Evolutionary conservation across 2,329 filamentous ascomycete species (phyloP), one percentile per base, ranked within the genome.

Genomic region (Fusarium ramigenum): DNA sequence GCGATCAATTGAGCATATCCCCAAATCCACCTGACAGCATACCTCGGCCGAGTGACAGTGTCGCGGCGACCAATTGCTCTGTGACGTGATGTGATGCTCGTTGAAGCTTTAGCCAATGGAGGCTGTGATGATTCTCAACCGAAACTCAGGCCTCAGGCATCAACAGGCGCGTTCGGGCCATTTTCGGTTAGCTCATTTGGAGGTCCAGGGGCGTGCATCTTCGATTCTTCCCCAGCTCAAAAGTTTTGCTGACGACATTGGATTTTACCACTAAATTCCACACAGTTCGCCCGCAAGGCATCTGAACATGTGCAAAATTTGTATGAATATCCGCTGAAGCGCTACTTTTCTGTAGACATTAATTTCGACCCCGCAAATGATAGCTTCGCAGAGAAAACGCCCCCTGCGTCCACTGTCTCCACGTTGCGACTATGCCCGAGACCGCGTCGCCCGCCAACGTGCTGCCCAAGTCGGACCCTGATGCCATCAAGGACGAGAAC

Each of bases 361-460:
- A 81, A 83, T 89, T 88, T 88, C 80, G 81, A 78, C 81, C 67
- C 81, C 78, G 82, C 88, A 88, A 86, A 91, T 91, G 89, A 86
- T 81, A 84, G 80, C 83, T 84, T 85, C 86, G 84, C 83, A 81
- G 86, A 87, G 85, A 83, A 85, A 83, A 84, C 86, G 85, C 84
- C 84, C 80, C 80, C 81, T 79, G 79, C 81, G 82, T 82, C 82
- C 81, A 81, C 80, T 77, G 77, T 80, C 80, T 81, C 84, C 79
- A 78, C 79, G 78, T 80, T 83, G 80, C 82, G 82, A 88, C 84
- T 85, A 90, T 90, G 88, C 87, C 86, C 83, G 85, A 85, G 84
- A 88, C 83, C 87, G 88, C 87, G 87, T 89, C 87, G 83, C 83
- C 85, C 83, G 82, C 83, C 84, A 83, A 81, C 73, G 78, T 78